These are phyloP conservation scores for Tricholoma furcatifolium DNA, from an alignment of 768 basidiomycete genomes.

Conservation along the genomic window DNA sequence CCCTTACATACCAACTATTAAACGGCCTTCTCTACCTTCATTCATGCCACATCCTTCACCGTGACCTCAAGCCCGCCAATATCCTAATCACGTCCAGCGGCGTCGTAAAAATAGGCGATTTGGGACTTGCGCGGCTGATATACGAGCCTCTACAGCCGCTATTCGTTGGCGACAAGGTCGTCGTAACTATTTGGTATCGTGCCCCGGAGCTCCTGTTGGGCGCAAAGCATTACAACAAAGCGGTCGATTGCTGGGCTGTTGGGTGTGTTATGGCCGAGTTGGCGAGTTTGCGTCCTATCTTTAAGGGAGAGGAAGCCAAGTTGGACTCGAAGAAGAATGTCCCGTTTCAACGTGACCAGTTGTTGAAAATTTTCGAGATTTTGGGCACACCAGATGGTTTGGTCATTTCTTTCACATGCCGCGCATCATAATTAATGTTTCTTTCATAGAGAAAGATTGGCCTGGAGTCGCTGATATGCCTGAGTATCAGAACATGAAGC, in stretches of 20 bases:
- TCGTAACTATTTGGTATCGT: slow-evolving; percentile 99
- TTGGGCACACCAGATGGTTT: slow-evolving; percentile 84
- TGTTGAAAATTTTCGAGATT: slow-evolving; percentile 95
- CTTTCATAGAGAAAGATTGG: slow-evolving; percentile 76
- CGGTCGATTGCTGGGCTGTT: slow-evolving; percentile 96
- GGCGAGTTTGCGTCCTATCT: slow-evolving; percentile 90
- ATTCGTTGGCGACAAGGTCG: slow-evolving; percentile 95
- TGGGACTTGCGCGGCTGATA: slow-evolving; percentile 90
- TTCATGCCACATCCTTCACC: slow-evolving; percentile 91
- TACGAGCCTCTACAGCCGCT: slow-evolving; percentile 90
- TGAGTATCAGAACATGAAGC: slow-evolving; percentile 81
- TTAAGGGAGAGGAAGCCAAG: slow-evolving; percentile 99
- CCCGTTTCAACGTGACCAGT: slow-evolving; percentile 94
- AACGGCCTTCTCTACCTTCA: slow-evolving; percentile 96
- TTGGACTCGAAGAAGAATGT: slow-evolving; percentile 96
- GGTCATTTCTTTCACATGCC: slow-evolving; percentile 17
- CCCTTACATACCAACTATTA: slow-evolving; percentile 89
- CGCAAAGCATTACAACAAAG: slow-evolving; percentile 96
- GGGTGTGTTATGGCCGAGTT: slow-evolving; percentile 98
- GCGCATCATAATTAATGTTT: not conserved
- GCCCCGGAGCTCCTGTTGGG: slow-evolving; percentile 95
- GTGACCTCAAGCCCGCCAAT: slow-evolving; percentile 98
- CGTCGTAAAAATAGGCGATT: slow-evolving; percentile 96
- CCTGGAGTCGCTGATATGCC: slow-evolving; percentile 82
- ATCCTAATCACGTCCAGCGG: slow-evolving; percentile 91